These are phyloP conservation scores for Trichoderma gracile DNA, from an alignment of 2,329 filamentous ascomycete genomes.

Conservation along the genomic window DNA sequence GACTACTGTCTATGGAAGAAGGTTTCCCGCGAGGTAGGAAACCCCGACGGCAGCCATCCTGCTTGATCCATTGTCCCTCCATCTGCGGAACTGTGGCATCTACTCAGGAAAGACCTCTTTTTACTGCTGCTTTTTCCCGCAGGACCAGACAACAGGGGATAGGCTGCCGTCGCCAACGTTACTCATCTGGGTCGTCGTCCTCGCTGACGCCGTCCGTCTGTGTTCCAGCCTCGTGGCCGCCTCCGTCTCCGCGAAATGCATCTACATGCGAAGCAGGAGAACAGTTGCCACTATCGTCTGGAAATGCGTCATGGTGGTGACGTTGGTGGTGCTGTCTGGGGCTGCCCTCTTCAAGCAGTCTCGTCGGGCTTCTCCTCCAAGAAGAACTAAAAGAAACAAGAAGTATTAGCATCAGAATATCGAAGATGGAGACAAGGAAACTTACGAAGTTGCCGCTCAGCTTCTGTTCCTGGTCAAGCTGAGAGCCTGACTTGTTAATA, in stretches of 20 bases:
- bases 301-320: slow-evolving; percentile 35
- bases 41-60: slow-evolving; percentile 61
- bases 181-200: slow-evolving; percentile 67
- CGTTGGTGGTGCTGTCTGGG: slow-evolving; percentile 38
- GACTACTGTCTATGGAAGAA: slow-evolving; percentile 1
- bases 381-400: slow-evolving; percentile 69
- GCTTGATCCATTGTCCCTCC: slow-evolving; percentile 63
- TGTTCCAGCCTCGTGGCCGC: slow-evolving; percentile 39
- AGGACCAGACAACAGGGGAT: slow-evolving; percentile 69
- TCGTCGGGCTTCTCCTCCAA: slow-evolving; percentile 70
- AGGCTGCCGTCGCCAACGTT: slow-evolving; percentile 60
- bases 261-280: slow-evolving; percentile 40
- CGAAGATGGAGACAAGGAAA: slow-evolving; percentile 31
- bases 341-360: slow-evolving; percentile 60
- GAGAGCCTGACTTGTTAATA: slow-evolving; percentile 96
- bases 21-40: slow-evolving; percentile 44
- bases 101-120: too few species aligned
- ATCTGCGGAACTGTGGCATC: slow-evolving; percentile 44
- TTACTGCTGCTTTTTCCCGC: slow-evolving; percentile 34
- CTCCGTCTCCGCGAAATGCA: slow-evolving; percentile 36
- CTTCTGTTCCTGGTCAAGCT: slow-evolving; percentile 98
- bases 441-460: slow-evolving; percentile 83
- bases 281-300: slow-evolving; percentile 56
- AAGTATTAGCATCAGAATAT: slow-evolving; percentile 29
- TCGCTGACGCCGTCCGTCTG: slow-evolving; percentile 57